phyloP scores from a whole-genome alignment of 2,329 filamentous ascomycete species.

The Sordariomycetes sp. region DNA sequence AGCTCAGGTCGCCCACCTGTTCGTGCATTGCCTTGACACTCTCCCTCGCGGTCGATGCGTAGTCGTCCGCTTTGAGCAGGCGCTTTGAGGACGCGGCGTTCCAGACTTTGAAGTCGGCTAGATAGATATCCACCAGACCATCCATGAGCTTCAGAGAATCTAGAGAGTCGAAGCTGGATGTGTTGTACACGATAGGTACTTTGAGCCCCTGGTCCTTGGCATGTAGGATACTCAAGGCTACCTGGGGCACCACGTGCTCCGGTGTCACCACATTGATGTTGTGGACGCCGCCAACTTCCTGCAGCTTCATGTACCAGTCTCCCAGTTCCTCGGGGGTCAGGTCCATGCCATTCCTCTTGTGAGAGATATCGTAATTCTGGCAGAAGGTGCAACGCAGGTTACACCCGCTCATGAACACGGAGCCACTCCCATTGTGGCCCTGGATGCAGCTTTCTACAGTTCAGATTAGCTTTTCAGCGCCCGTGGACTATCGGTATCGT shows the following conservation, averaged over 20 bases:
- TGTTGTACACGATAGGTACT: slow-evolving; percentile 77
- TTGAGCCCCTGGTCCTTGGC: slow-evolving; percentile 61
- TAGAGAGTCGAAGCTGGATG: slow-evolving; percentile 69
- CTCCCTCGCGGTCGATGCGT: slow-evolving; percentile 61
- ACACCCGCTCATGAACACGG: slow-evolving; percentile 72
- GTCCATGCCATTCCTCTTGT: slow-evolving; percentile 73
- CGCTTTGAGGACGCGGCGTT: slow-evolving; percentile 54
- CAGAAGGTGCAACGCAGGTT: slow-evolving; percentile 69
- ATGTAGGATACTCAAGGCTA: slow-evolving; percentile 66
- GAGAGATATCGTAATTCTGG: slow-evolving; percentile 77
- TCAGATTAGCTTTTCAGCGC: slow-evolving; percentile 1
- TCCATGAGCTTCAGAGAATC: slow-evolving; percentile 65
- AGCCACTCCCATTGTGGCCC: slow-evolving; percentile 70
- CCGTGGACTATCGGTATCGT: too few relatives aligned
- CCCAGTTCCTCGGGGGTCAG: slow-evolving; percentile 70
- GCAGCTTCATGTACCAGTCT: slow-evolving; percentile 76
- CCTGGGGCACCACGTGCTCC: slow-evolving; percentile 79
- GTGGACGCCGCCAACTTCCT: slow-evolving; percentile 71
- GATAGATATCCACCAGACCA: slow-evolving; percentile 74
- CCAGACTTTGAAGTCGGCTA: slow-evolving; percentile 88
- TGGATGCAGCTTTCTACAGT: slow-evolving; percentile 66
- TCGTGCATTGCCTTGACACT: slow-evolving; percentile 72
- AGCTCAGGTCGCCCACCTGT: slow-evolving; percentile 76
- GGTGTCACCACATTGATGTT: slow-evolving; percentile 86
- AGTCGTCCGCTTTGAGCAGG: slow-evolving; percentile 71